Conservation (phyloP, 495 filamentous ascomycete genomes). For the Penicillium lagena region DNA sequence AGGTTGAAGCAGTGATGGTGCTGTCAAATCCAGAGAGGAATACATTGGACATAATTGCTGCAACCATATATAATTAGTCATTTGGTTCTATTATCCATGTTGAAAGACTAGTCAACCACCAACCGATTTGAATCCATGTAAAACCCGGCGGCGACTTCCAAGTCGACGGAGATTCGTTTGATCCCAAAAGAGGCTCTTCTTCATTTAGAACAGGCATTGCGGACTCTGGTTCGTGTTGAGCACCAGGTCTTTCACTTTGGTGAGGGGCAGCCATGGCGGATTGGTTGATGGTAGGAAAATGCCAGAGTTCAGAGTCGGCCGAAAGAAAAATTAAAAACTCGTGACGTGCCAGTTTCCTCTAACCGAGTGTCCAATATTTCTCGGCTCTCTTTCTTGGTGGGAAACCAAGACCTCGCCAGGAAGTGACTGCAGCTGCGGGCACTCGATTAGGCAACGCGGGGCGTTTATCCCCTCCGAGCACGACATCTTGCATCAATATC, state of each 20-base stretch:
- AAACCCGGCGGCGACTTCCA: constrained; percentile 40
- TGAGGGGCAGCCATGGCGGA: neutral
- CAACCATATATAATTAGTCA: neutral
- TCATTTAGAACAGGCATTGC: constrained; percentile 10
- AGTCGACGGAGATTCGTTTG: constrained; percentile 5
- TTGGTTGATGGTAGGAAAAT: neutral
- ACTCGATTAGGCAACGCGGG: constrained; percentile 11
- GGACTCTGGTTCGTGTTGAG: neutral
- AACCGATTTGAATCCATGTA: constrained; percentile 40
- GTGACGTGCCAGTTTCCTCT: neutral
- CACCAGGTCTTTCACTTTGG: neutral
- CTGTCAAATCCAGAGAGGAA: constrained; percentile 62
- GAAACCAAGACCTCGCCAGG: neutral
- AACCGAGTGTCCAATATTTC: neutral
- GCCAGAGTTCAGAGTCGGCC: neutral
- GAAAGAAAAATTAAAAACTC: neutral
- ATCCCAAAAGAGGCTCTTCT: constrained; percentile 32
- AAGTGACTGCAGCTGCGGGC: constrained; percentile 7
- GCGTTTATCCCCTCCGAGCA: constrained; percentile 10
- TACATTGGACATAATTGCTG: constrained; percentile 58
- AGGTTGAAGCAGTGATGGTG: constrained; percentile 61
- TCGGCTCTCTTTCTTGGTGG: neutral
- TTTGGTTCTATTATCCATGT: too few relatives aligned
- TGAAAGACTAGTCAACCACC: constrained; percentile 1
- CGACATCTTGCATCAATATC: constrained; percentile 11